Base-by-base conservation (phyloP, 176 grass and related monocot species). In the Rhipidocladum racemiflorum region DNA sequence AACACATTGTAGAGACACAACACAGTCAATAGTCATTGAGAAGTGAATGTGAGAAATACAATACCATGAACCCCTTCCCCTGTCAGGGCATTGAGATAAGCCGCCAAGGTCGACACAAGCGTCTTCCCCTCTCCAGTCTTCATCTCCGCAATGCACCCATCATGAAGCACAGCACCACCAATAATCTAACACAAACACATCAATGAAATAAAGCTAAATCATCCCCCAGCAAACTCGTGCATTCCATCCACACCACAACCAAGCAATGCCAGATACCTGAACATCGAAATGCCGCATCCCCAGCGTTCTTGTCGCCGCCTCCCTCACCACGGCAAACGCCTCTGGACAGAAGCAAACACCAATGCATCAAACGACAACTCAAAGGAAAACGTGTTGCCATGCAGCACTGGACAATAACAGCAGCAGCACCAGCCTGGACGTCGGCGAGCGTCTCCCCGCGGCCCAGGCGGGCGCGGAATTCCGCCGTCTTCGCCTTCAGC, bases 71-170 rank as follows among this genome's bases (percentile, higher is more conserved):
- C 92, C 34, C 95, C 95, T 78, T 97, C 79, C 82, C 95, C 88
- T 7, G 90, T 86, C 55, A 97, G 84, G 2, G 92, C 92, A 84
- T 97, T 94, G 49, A 94, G 90, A 91, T 94, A 97, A 28, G 95
- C 92, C 5, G 88, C 86, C 20, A 97, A 83, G 44, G 95, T 97
- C 15, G 92, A 94, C 53, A 97, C 92, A 9, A 97, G 92, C 0
- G 95, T 97, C 80, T 97, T 97, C 42, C 95, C 92, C 82, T 97
- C 90, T 2, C 95, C 95, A 9, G 92, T 97, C 87, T 97, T 97
- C 95, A 97, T 94, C 88, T 94, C 95, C 0, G 95, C 95, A 80
- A 97, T 97, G 82, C 95, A 97, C 35, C 95, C 92, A 34, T 97
- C 95, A 5, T 97, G 86, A n/a, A 97, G 90, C 59, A 97, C 95